These are phyloP conservation scores for Pythium guiyangense DNA, from an alignment of 352 stramenopile genomes.

Conservation along the genomic window DNA sequence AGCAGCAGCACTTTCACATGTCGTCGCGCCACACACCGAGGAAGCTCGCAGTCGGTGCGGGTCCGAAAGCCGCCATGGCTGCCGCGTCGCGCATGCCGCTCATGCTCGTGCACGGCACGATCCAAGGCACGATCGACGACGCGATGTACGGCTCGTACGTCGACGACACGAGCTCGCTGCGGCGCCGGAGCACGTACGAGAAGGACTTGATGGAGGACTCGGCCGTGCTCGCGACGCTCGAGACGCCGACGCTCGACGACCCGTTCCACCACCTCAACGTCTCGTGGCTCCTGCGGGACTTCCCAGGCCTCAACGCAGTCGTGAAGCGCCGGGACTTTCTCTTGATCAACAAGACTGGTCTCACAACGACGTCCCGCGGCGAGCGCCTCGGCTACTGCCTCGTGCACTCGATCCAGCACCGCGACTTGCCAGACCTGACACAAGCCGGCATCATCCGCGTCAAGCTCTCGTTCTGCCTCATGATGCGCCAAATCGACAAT, in stretches of 20 bases:
- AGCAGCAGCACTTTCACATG: neutral
- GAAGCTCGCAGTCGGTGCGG: conserved; percentile 25
- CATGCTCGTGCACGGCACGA: conserved; percentile 24
- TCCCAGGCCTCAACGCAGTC: conserved; percentile 24
- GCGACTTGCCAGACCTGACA: conserved; percentile 33
- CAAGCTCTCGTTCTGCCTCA: conserved; percentile 31
- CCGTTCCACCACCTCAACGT: conserved; percentile 60
- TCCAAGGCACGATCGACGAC: conserved; percentile 46
- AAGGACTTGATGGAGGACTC: conserved; percentile 50
- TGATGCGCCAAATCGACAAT: conserved; percentile 37
- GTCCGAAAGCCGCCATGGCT: conserved; percentile 33
- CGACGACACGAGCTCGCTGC: conserved; percentile 34
- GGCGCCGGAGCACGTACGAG: conserved; percentile 24
- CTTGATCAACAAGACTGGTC: conserved; percentile 32
- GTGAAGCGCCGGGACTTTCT: conserved; percentile 43
- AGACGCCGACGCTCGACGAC: conserved; percentile 32
- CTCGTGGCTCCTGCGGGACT: conserved; percentile 32
- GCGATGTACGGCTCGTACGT: conserved; percentile 40
- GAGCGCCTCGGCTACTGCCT: conserved; percentile 46
- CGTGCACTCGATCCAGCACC: conserved; percentile 48
- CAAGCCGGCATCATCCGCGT: conserved; percentile 32
- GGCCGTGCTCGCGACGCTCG: conserved; percentile 39
- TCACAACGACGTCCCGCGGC: conserved; percentile 30
- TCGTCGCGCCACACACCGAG: too few relatives aligned
- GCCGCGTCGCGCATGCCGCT: conserved; percentile 34